Evolutionary conservation across 2,329 filamentous ascomycete genomes (phyloP).

Genomic region (Pseudopithomyces chartarum): DNA sequence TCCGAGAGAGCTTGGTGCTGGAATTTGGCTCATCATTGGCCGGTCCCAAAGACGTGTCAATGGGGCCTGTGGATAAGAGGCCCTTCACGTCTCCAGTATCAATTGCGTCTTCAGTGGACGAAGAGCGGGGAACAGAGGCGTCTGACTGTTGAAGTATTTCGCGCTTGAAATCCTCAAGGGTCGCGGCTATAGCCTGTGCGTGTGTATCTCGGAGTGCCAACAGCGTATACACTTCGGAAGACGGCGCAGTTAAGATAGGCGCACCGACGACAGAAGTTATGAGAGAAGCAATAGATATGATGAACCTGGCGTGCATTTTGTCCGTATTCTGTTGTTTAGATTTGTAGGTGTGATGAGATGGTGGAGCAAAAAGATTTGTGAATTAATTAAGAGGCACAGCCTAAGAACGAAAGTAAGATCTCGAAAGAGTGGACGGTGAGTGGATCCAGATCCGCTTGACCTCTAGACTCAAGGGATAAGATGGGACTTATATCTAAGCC

Average conservation of each 20-base stretch:
- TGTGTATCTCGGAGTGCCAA: neutral
- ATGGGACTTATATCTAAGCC: no score
- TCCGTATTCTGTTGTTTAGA: slow-evolving; percentile 1
- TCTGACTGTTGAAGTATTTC: slow-evolving; percentile 4
- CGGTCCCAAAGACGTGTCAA: no score
- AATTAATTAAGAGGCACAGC: slow-evolving; percentile 4
- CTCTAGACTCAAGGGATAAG: neutral
- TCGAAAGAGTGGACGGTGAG: slow-evolving; percentile 8
- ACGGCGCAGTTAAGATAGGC: neutral
- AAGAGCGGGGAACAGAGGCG: neutral
- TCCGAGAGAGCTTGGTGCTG: neutral
- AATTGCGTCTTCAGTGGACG: neutral
- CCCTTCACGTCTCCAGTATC: no score
- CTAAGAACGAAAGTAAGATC: slow-evolving; percentile 1
- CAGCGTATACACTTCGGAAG: neutral
- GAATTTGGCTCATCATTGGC: neutral
- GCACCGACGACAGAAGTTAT: slow-evolving; percentile 1
- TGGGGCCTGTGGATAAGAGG: no score
- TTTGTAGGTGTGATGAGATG: neutral
- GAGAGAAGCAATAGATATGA: neutral
- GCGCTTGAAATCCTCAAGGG: slow-evolving; percentile 3
- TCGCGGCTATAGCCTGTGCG: neutral
- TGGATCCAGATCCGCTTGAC: slow-evolving; percentile 11
- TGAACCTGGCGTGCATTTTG: slow-evolving; percentile 7
- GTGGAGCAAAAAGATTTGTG: neutral